Evolutionary conservation across 2,329 filamentous ascomycete species (phyloP).

Genomic region (Ophiostoma sp.): DNA sequence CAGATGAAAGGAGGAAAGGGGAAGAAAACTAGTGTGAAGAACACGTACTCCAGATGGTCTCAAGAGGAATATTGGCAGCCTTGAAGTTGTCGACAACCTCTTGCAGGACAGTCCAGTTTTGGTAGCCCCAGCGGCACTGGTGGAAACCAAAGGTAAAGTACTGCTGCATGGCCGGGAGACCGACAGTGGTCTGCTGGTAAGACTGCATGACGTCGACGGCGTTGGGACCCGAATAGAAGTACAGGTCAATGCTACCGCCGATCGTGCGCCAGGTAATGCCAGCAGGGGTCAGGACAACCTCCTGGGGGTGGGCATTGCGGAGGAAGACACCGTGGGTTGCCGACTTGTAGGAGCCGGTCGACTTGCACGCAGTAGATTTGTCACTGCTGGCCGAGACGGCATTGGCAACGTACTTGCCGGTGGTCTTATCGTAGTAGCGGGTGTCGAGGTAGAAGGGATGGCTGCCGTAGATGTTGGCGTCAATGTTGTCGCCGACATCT

Average conservation of each 20-base stretch:
- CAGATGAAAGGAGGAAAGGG: not conserved
- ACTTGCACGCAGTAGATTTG: not conserved
- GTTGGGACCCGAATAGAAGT: conserved; percentile 69
- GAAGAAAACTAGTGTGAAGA: not conserved
- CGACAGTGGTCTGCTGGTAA: conserved; percentile 57
- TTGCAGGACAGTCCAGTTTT: conserved; percentile 62
- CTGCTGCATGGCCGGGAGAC: conserved; percentile 70
- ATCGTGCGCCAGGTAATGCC: conserved; percentile 53
- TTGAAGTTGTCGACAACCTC: conserved; percentile 63
- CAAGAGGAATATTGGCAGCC: conserved; percentile 59
- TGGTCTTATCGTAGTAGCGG: conserved; percentile 58
- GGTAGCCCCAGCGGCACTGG: conserved; percentile 78
- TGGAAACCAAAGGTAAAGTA: conserved; percentile 80
- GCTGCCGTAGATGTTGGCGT: conserved; percentile 61
- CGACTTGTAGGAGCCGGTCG: conserved; percentile 20
- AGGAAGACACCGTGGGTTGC: conserved; percentile 55
- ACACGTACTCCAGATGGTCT: conserved; percentile 58
- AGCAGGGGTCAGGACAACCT: conserved; percentile 48
- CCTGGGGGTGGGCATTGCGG: conserved; percentile 59
- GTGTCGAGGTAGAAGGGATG: conserved; percentile 65
- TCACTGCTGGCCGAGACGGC: conserved; percentile 30
- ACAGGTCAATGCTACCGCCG: conserved; percentile 72
- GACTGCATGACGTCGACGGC: conserved; percentile 63
- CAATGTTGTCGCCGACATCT: conserved; percentile 22
- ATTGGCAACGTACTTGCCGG: conserved; percentile 49